Evolutionary conservation across 1,139 yeast species (phyloP), one percentile per base, ranked within the genome.

Genomic region (Geotrichum phurueaensis): DNA sequence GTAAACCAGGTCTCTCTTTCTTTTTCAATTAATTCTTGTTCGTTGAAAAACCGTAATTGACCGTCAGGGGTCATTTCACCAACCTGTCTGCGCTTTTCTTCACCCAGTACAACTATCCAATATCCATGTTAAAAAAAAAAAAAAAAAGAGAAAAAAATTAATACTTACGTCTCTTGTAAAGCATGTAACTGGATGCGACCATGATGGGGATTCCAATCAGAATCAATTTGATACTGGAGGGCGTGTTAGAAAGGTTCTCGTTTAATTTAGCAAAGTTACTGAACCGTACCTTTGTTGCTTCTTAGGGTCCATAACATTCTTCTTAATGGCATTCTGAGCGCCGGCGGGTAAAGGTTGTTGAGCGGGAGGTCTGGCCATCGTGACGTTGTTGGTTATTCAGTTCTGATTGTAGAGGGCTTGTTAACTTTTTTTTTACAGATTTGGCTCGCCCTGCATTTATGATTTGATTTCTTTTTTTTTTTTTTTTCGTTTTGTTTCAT

Each of bases 21-120:
- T 15, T 73, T 69, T 59, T 71, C 71, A 4, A 67, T 63, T 57
- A 73, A 76, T 65, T 82, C 85, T 51, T 77, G 77, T 22, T 76
- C 78, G 9, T 75, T 70, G 68, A 80, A 82, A 60, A 76, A 69
- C 27, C 81, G 71, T 7, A 80, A 71, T 2, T 78, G 73, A 0
- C 84, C 84, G 61, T 80, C 84, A 0, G 78, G 76, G 59, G 81
- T 75, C 61, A 75, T 72, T 60, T 79, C 83, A 6, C 85, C 85
- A 20, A 75, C 70, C 65, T 81, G 84, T 2, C 75, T 74, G 54
- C 74, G 75, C 65, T 81, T 75, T 62, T 79, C 80, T 36, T 78
- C 77, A 4, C 83, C 83, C 1, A 75, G 69, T 31, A 76, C 69
- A 47, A 78, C 75, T 62, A 67, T 58, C 13, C 58, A 62, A 22